These are phyloP conservation scores for Pseudogymnoascus sp. DNA, from an alignment of 2,329 filamentous ascomycete genomes.

Conservation along the genomic window DNA sequence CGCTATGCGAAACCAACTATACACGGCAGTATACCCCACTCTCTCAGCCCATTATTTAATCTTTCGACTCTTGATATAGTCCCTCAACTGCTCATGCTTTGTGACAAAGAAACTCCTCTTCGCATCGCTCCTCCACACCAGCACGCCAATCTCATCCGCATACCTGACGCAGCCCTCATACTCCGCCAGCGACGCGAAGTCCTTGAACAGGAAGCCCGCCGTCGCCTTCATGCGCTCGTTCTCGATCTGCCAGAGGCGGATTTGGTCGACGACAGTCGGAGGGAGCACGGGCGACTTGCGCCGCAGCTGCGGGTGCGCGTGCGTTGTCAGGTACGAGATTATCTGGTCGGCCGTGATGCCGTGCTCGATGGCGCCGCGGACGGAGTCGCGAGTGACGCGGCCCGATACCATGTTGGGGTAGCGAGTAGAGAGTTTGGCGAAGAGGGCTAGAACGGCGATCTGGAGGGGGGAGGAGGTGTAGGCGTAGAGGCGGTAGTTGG, in stretches of 20 bases:
- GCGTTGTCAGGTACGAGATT: slow-evolving; percentile 82
- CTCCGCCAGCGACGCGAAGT: slow-evolving; percentile 67
- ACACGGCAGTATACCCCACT: neutral
- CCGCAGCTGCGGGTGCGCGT: slow-evolving; percentile 90
- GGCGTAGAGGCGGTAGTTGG: slow-evolving; percentile 94
- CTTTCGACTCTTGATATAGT: slow-evolving; percentile 66
- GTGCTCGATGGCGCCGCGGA: slow-evolving; percentile 76
- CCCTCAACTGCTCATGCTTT: slow-evolving; percentile 79
- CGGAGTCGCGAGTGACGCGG: slow-evolving; percentile 79
- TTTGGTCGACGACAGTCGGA: slow-evolving; percentile 95
- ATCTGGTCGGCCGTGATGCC: slow-evolving; percentile 96
- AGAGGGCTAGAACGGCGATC: slow-evolving; percentile 88
- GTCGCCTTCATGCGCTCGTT: slow-evolving; percentile 87
- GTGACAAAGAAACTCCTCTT: slow-evolving; percentile 86
- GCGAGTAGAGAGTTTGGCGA: slow-evolving; percentile 78
- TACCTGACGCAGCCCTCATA: slow-evolving; percentile 67
- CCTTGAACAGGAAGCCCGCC: slow-evolving; percentile 79
- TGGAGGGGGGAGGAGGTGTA: slow-evolving; percentile 92
- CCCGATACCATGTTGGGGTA: slow-evolving; percentile 93
- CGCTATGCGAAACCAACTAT: slow-evolving; percentile 8
- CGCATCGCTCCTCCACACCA: slow-evolving; percentile 77
- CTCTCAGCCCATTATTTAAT: slow-evolving; percentile 29
- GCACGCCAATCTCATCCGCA: slow-evolving; percentile 82
- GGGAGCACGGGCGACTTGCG: slow-evolving; percentile 67
- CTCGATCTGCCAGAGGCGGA: slow-evolving; percentile 94